phyloP scores from a whole-genome alignment of 2,329 filamentous ascomycete genomes.

The Sphaerulina musiva region DNA sequence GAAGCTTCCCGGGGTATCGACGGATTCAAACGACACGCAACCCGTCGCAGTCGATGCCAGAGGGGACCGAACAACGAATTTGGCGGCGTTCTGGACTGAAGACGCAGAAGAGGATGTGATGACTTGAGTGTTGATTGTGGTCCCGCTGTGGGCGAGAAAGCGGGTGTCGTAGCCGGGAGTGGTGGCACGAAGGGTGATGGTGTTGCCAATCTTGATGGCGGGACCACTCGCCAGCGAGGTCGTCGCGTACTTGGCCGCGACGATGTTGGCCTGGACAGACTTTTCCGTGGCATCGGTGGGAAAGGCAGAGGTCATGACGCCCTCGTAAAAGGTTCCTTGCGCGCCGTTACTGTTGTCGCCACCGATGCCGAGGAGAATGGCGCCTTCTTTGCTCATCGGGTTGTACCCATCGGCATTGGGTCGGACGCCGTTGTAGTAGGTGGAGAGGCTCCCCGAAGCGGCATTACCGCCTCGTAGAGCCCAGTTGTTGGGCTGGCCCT shows the following conservation, averaged over 20 bases:
- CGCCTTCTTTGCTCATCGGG: constrained; percentile 58
- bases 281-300: constrained; percentile 55
- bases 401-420: constrained; percentile 51
- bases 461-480: constrained; percentile 55
- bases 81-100: constrained; percentile 47
- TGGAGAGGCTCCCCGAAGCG: constrained; percentile 49
- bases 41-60: constrained; percentile 45
- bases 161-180: constrained; percentile 49
- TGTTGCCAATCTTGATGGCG: constrained; percentile 44
- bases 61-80: constrained; percentile 50
- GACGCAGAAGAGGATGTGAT: constrained; percentile 48
- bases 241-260: constrained; percentile 51
- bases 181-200: constrained; percentile 51
- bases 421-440: constrained; percentile 53
- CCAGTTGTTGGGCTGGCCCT: constrained; percentile 53
- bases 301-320: constrained; percentile 58
- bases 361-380: constrained; percentile 64
- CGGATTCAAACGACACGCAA: constrained; percentile 57
- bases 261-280: constrained; percentile 47
- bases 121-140: constrained; percentile 50
- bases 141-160: constrained; percentile 50
- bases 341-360: constrained; percentile 57
- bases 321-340: constrained; percentile 52
- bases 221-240: constrained; percentile 46
- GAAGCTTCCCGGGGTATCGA: constrained; percentile 53